phyloP scores from a whole-genome alignment of 108 stramenopile species.

The Thalassiosira profunda region DNA sequence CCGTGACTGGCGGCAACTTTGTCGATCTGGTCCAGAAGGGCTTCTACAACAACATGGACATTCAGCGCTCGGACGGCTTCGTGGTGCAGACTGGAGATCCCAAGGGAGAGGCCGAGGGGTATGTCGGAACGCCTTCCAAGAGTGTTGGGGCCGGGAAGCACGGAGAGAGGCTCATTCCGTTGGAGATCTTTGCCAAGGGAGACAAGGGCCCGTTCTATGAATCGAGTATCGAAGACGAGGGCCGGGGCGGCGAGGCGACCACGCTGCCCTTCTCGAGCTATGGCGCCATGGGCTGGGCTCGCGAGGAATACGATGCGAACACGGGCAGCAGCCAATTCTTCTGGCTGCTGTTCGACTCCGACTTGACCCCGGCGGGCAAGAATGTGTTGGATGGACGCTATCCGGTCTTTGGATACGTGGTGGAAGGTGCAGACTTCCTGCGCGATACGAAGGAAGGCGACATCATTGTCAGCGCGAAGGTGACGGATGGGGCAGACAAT shows the following conservation, averaged over 20 bases:
- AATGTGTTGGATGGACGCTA: conserved; percentile 97
- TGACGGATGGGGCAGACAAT: conserved; percentile 77
- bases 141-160: conserved; percentile 77
- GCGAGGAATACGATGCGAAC: conserved; percentile 96
- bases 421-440: conserved; percentile 93
- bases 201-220: conserved; percentile 95
- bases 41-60: conserved; percentile 95
- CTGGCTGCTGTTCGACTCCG: conserved; percentile 97
- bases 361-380: conserved; percentile 98
- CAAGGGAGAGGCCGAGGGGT: conserved; percentile 91
- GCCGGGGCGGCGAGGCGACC: conserved; percentile 94
- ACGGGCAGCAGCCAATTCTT: conserved; percentile 96
- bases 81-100: conserved; percentile 98
- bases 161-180: conserved; percentile 92
- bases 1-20: conserved; percentile 95
- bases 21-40: conserved; percentile 96
- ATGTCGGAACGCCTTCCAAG: conserved; percentile 84
- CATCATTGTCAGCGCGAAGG: conserved; percentile 93
- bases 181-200: conserved; percentile 89
- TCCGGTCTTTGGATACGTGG: conserved; percentile 95
- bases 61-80: conserved; percentile 97
- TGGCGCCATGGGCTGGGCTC: conserved; percentile 98
- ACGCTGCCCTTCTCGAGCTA: conserved; percentile 92
- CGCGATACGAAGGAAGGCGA: conserved; percentile 94
- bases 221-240: conserved; percentile 95